These are phyloP conservation scores for Diaporthe vexans DNA, from an alignment of 2,329 filamentous ascomycete species.

Conservation along the genomic window DNA sequence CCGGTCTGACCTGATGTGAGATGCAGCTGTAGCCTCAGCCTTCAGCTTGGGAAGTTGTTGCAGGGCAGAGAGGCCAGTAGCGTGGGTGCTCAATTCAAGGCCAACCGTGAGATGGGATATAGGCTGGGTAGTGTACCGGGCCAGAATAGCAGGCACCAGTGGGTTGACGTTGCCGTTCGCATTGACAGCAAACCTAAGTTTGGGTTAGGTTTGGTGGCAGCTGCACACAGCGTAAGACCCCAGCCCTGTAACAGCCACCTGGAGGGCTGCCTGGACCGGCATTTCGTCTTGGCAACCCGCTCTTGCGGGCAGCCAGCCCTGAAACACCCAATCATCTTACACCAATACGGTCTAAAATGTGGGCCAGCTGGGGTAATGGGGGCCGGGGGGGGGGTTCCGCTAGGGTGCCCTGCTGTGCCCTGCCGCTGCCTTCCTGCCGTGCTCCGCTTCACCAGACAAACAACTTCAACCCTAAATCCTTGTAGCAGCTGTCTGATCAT, in stretches of 20 bases:
- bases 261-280: slow-evolving; percentile 1
- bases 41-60: background rate
- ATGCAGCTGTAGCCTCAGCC: slow-evolving; percentile 16
- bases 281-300: slow-evolving; percentile 22
- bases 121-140: background rate
- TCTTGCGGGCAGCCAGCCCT: background rate
- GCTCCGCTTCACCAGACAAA: slow-evolving; percentile 23
- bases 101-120: background rate
- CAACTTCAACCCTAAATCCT: slow-evolving; percentile 29
- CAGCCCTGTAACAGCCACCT: slow-evolving; percentile 10
- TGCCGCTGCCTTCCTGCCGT: background rate
- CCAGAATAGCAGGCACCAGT: slow-evolving; percentile 33
- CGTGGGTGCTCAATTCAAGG: background rate
- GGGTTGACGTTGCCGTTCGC: slow-evolving; percentile 35
- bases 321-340: slow-evolving; percentile 28
- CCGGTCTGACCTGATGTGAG: slow-evolving; percentile 40
- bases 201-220: slow-evolving; percentile 8
- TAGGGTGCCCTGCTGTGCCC: no score
- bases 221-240: slow-evolving; percentile 17
- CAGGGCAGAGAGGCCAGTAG: background rate
- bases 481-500: slow-evolving; percentile 1
- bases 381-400: no score
- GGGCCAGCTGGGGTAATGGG: slow-evolving; percentile 15
- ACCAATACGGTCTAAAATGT: slow-evolving; percentile 13
- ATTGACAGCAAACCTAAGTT: slow-evolving; percentile 15